phyloP scores from a whole-genome alignment of 768 basidiomycete genomes.

The Tricholoma bakamatsutake region DNA sequence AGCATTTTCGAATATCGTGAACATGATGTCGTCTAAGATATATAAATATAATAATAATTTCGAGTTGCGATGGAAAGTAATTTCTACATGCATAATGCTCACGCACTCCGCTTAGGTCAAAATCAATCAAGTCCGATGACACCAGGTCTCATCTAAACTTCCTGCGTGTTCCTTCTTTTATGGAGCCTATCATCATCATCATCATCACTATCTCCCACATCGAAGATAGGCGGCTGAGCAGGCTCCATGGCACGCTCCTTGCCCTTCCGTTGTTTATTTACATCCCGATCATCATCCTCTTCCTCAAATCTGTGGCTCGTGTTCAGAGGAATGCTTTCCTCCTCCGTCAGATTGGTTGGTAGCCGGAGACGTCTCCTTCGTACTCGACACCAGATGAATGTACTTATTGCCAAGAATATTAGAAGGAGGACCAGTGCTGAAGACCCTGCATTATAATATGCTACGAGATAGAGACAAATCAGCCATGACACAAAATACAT shows the following conservation, averaged over 20 bases:
- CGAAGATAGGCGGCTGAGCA: constrained; percentile 42
- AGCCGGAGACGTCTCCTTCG: constrained; percentile 41
- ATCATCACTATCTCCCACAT: constrained; percentile 52
- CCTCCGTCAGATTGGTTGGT: constrained; percentile 31
- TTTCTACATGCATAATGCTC: too few relatives aligned
- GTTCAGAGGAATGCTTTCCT: constrained; percentile 72
- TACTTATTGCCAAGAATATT: constrained; percentile 58
- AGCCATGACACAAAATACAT: constrained; percentile 1
- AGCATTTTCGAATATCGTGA: too few relatives aligned
- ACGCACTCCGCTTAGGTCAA: background rate
- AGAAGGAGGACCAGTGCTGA: constrained; percentile 79
- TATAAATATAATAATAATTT: too few relatives aligned
- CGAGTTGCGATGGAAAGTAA: too few relatives aligned
- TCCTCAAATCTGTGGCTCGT: constrained; percentile 38
- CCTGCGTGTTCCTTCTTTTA: background rate
- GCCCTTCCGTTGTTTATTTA: constrained; percentile 34
- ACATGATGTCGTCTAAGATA: too few relatives aligned
- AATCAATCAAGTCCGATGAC: background rate
- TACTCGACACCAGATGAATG: constrained; percentile 76
- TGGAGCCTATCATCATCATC: constrained; percentile 38
- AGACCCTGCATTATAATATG: constrained; percentile 93
- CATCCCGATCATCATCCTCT: constrained; percentile 30
- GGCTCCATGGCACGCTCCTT: constrained; percentile 38
- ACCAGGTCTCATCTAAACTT: background rate
- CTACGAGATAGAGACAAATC: constrained; percentile 30